Evolutionary conservation across 1,139 yeast genomes (phyloP).

Genomic region (Candida sp.): DNA sequence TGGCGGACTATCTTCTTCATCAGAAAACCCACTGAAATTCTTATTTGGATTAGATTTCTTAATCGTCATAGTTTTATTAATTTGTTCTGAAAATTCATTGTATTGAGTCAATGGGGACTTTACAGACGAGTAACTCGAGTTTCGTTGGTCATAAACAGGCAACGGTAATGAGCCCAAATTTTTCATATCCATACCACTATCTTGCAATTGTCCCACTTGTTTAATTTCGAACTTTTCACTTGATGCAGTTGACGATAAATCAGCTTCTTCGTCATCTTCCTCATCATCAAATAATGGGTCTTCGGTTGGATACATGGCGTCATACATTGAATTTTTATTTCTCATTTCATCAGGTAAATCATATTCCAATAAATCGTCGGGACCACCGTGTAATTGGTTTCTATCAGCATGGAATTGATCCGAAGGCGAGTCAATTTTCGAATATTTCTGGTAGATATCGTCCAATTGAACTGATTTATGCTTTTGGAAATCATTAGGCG

Average conservation of each 20-base stretch:
- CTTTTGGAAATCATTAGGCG: slow-evolving; percentile 2
- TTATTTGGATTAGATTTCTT: slow-evolving; percentile 1
- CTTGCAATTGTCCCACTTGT: slow-evolving; percentile 18
- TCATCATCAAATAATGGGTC: slow-evolving; percentile 39
- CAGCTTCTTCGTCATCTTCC: slow-evolving; percentile 21
- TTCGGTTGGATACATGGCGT: slow-evolving; percentile 34
- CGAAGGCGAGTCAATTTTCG: slow-evolving; percentile 39
- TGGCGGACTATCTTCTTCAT: slow-evolving; percentile 18
- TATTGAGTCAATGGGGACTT: slow-evolving; percentile 53
- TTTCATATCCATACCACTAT: slow-evolving; percentile 6
- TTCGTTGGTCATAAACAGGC: slow-evolving; percentile 25
- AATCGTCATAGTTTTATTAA: slow-evolving; percentile 16
- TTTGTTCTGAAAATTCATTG: slow-evolving; percentile 49
- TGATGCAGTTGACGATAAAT: slow-evolving; percentile 1
- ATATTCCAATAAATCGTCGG: slow-evolving; percentile 32
- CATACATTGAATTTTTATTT: slow-evolving; percentile 13
- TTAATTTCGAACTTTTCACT: slow-evolving; percentile 15
- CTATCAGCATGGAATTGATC: slow-evolving; percentile 33
- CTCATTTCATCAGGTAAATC: slow-evolving; percentile 31
- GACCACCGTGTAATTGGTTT: slow-evolving; percentile 34
- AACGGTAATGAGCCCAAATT: slow-evolving; percentile 14
- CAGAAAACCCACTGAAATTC: slow-evolving; percentile 3
- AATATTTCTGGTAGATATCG: slow-evolving; percentile 45
- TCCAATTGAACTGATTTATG: slow-evolving; percentile 41
- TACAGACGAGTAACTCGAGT: slow-evolving; percentile 39